phyloP scores from a whole-genome alignment of 2,329 filamentous ascomycete genomes.

The Cercospora zeae-maydis region DNA sequence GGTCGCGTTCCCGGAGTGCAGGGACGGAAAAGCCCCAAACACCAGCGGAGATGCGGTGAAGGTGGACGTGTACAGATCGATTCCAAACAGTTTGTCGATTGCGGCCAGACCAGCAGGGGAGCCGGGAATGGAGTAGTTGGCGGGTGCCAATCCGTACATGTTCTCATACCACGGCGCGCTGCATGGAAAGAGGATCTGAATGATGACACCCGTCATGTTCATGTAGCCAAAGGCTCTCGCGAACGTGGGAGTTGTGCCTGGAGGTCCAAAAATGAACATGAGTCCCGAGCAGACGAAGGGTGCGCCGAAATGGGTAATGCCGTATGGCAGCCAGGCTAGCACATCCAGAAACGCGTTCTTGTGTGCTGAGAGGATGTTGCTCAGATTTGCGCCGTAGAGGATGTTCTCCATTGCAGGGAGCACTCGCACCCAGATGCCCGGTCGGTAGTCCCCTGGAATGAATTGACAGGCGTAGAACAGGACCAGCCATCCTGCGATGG shows the following conservation, averaged over 20 bases:
- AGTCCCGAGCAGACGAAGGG: constrained; percentile 73
- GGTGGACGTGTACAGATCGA: constrained; percentile 88
- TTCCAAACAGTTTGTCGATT: constrained; percentile 82
- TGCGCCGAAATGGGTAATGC: constrained; percentile 82
- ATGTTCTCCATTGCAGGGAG: constrained; percentile 94
- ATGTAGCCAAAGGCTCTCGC: constrained; percentile 88
- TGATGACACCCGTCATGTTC: constrained; percentile 80
- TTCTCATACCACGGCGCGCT: constrained; percentile 98
- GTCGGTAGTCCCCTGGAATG: constrained; percentile 81
- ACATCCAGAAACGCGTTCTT: constrained; percentile 79
- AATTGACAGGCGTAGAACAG: constrained; percentile 93
- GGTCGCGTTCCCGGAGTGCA: constrained; percentile 86
- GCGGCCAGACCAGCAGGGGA: constrained; percentile 85
- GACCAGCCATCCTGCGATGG: constrained; percentile 80
- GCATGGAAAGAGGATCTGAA: constrained; percentile 88
- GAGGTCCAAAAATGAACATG: constrained; percentile 85
- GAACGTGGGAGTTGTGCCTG: constrained; percentile 79
- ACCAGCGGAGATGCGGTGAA: constrained; percentile 89
- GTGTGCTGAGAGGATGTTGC: constrained; percentile 90
- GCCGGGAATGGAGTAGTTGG: constrained; percentile 86
- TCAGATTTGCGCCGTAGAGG: constrained; percentile 90
- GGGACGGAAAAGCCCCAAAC: constrained; percentile 90
- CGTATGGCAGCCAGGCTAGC: constrained; percentile 90
- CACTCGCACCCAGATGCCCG: constrained; percentile 92
- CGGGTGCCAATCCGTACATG: constrained; percentile 81